Evolutionary conservation across 306 rosid species (phyloP).

Genomic region (Rosa rugosa): DNA sequence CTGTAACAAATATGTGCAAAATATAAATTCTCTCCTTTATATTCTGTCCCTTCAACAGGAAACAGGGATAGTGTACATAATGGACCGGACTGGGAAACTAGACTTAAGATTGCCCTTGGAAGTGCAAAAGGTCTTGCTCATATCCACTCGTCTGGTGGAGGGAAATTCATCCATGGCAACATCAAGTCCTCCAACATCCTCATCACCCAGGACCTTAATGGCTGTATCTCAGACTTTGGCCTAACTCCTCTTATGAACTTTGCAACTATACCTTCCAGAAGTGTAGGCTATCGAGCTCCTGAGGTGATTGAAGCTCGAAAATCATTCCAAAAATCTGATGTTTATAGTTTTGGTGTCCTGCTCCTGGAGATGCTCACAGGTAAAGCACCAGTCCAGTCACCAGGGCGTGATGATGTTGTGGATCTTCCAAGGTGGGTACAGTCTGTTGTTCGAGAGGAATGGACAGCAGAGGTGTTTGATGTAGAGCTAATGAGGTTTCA

Average conservation of each 20-base stretch:
- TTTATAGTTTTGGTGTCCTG: constrained; percentile 79
- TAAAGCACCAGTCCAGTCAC: constrained; percentile 66
- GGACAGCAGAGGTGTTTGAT: constrained; percentile 98
- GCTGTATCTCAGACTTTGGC: constrained; percentile 80
- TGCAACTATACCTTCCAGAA: constrained; percentile 45
- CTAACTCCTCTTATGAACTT: constrained; percentile 56
- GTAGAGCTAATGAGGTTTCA: constrained; percentile 69
- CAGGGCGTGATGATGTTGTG: constrained; percentile 63
- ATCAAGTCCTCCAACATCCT: constrained; percentile 86
- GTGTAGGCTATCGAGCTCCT: constrained; percentile 72
- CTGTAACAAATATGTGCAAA: background rate
- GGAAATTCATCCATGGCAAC: constrained; percentile 77
- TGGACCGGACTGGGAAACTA: constrained; percentile 76
- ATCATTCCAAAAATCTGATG: constrained; percentile 65
- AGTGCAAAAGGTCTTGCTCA: constrained; percentile 81
- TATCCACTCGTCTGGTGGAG: constrained; percentile 72
- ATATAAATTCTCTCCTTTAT: background rate
- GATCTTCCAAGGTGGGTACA: constrained; percentile 96
- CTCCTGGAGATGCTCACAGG: constrained; percentile 93
- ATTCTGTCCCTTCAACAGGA: constrained; percentile 45
- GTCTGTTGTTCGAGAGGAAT: constrained; percentile 84
- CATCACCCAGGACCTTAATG: constrained; percentile 56
- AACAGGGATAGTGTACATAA: constrained; percentile 53
- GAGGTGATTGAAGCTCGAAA: constrained; percentile 66
- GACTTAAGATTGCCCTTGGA: constrained; percentile 73